Percentiles rank a stretch among this genome's conserved stretches.
phyloP scores from a whole-genome alignment of 2,329 filamentous ascomycete genomes.

The Endoconidiophora polonica region DNA sequence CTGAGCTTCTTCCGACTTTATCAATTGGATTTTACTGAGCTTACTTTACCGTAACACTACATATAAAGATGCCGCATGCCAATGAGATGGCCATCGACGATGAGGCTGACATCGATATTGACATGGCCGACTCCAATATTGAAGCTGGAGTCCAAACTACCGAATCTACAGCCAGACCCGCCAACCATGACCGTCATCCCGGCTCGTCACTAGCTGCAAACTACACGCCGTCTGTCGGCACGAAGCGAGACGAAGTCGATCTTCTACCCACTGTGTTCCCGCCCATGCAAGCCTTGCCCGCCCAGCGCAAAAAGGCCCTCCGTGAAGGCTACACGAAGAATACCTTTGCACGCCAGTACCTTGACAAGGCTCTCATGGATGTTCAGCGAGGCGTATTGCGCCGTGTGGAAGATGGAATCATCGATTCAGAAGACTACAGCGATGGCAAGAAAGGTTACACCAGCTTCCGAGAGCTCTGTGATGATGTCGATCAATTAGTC shows the following conservation, averaged over 20 bases:
- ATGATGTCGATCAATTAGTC: slow-evolving; percentile 56
- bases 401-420: neutral
- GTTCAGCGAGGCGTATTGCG: slow-evolving; percentile 6
- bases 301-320: neutral
- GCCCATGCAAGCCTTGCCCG: neutral
- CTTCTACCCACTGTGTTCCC: slow-evolving; percentile 7
- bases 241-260: neutral
- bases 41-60: no score
- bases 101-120: neutral
- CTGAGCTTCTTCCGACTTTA: no score
- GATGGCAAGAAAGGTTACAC: slow-evolving; percentile 37
- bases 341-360: neutral
- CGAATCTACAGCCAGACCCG: neutral
- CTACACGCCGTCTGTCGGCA: neutral
- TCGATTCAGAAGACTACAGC: slow-evolving; percentile 1
- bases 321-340: neutral
- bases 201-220: neutral
- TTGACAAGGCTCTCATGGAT: slow-evolving; percentile 3
- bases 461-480: slow-evolving; percentile 52
- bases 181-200: no score
- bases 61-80: no score
- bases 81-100: neutral
- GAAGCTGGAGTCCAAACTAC: neutral
- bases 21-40: no score
- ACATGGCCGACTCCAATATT: neutral